phyloP scores from a whole-genome alignment of 2,329 filamentous ascomycete genomes.

The Alternaria atra region DNA sequence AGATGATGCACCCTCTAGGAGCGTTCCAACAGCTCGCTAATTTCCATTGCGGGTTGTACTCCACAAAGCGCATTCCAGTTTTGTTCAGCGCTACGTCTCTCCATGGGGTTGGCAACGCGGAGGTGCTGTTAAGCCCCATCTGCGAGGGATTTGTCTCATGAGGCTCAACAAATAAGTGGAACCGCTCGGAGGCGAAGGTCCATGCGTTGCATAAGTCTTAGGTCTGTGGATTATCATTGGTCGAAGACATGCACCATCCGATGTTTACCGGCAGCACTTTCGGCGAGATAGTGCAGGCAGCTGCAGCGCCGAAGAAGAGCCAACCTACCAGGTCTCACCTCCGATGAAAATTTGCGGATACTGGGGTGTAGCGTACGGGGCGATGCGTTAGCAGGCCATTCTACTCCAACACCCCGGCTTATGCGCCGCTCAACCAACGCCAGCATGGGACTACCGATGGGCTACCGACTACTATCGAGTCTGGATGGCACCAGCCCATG shows the following conservation, averaged over 20 bases:
- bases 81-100: constrained; percentile 24
- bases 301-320: constrained; percentile 11
- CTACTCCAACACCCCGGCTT: constrained; percentile 21
- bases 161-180: constrained; percentile 41
- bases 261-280: constrained; percentile 27
- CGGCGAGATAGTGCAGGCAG: constrained; percentile 23
- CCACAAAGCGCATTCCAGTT: constrained; percentile 13
- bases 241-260: constrained; percentile 2
- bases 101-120: constrained; percentile 35
- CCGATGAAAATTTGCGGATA: constrained; percentile 28
- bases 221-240: constrained; percentile 23
- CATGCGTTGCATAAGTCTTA: constrained; percentile 10
- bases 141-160: constrained; percentile 27
- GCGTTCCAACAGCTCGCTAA: background rate
- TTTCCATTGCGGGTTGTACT: background rate
- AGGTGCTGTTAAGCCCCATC: constrained; percentile 30
- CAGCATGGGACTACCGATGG: constrained; percentile 23
- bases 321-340: constrained; percentile 23
- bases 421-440: constrained; percentile 25
- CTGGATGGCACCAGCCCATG: constrained; percentile 36
- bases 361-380: constrained; percentile 25
- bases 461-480: constrained; percentile 26
- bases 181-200: constrained; percentile 12
- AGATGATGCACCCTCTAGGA: background rate
- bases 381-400: constrained; percentile 23